Base-by-base conservation (phyloP, 2,329 filamentous ascomycete species). In the Paracorniculantispora psalliotae region DNA sequence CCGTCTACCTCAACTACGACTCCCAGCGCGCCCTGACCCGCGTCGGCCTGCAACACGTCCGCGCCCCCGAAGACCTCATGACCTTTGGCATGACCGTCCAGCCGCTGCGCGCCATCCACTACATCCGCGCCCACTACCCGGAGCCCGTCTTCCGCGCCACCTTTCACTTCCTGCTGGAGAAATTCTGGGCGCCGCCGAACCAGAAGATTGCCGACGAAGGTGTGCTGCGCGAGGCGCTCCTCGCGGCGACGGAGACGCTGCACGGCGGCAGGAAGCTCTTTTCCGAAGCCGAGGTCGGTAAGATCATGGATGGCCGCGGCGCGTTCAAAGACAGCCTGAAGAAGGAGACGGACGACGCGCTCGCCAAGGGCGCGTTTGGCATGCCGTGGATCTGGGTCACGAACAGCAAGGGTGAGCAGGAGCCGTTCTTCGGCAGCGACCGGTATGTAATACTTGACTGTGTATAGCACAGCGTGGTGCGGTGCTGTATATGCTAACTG, bases 371-470 rank as follows among this genome's bases (percentile, higher is more conserved):
- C 0, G 90, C 89, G 0, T 93, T 90, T 71, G 90, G 90, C 0
- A 84, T 85, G 52, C 90, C 90, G 1, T 93, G 90, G 89, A 77
- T 90, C 61, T 86, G 85, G 81, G 89, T 86, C 3, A 79, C 77
- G 19, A 84, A 88, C 65, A 69, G 67, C 1, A 70, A 80, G 62
- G 87, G 86, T 0, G 71, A 78, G 59, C 78, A 78, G 51, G 85
- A 89, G 73, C 83, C 86, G 0, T 91, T 92, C 69, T 92, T 92
- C 72, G 89, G 89, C 2, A 91, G 88, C 72, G 89, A 92, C 73
- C 76, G 84, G 82, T 75, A 59, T 80, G 68, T 61, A 72, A 72
- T 52, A 7, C 23, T 25, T 53, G 41, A 15, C 17, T 4, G 28
- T 19, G 39, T 19, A 54, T 33, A 23, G 57, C n/a, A 19, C 19